Evolutionary conservation across 2,329 filamentous ascomycete genomes (phyloP).

Genomic region (Fusarium proliferatum): DNA sequence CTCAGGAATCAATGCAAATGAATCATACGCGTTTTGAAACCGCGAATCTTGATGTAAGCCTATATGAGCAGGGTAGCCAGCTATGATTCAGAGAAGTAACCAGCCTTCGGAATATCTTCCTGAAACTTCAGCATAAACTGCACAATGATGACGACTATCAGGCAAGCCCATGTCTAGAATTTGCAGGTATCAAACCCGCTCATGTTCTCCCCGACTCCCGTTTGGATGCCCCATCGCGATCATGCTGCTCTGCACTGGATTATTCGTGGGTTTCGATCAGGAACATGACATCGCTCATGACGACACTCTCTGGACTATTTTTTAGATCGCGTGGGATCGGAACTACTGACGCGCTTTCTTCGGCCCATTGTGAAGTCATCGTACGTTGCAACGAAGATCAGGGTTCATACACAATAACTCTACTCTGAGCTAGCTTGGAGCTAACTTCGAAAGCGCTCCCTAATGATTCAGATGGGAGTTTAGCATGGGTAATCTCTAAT

Average conservation of each 20-base stretch:
- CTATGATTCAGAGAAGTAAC: neutral
- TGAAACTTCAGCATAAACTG: neutral
- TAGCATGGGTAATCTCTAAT: neutral
- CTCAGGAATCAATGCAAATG: neutral
- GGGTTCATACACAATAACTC: neutral
- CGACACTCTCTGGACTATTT: neutral
- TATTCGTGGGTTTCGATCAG: neutral
- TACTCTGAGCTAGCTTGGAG: neutral
- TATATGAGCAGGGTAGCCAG: neutral
- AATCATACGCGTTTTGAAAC: neutral
- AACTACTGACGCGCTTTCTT: neutral
- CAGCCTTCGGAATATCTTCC: neutral
- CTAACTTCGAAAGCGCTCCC: neutral
- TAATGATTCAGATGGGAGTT: neutral
- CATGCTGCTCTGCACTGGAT: neutral
- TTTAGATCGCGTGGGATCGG: slow-evolving; percentile 2
- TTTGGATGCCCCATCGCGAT: neutral
- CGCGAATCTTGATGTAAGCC: neutral
- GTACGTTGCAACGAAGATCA: neutral
- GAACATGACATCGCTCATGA: slow-evolving; percentile 24
- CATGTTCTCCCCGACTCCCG: neutral
- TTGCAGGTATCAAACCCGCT: neutral
- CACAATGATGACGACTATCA: slow-evolving; percentile 9
- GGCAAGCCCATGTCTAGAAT: neutral
- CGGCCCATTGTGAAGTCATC: slow-evolving; percentile 8